Percentiles rank a stretch among this genome's conserved stretches.
phyloP scores from a whole-genome alignment of 2,329 filamentous ascomycete species.

The Torrubiella hemipterigena region DNA sequence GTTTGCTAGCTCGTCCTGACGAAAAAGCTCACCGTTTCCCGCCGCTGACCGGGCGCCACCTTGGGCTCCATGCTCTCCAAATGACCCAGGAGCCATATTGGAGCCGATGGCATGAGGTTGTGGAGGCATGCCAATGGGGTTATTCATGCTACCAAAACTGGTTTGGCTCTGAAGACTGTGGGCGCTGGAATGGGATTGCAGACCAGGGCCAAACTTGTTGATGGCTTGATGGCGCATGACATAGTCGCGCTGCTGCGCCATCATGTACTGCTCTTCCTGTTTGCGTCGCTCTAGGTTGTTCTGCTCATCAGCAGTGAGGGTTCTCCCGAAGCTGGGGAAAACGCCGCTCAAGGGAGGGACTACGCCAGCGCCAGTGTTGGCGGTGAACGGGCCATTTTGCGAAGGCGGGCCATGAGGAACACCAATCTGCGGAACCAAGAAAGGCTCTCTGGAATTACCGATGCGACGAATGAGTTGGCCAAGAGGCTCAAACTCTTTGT shows the following conservation, averaged over 20 bases:
- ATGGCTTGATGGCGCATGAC: slow-evolving; percentile 76
- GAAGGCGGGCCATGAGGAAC: slow-evolving; percentile 74
- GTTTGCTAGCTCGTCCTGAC: slow-evolving; percentile 65
- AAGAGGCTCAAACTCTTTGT: slow-evolving; percentile 85
- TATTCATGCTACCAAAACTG: slow-evolving; percentile 88
- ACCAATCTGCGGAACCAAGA: slow-evolving; percentile 93
- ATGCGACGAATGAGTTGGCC: slow-evolving; percentile 92
- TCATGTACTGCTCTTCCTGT: slow-evolving; percentile 94
- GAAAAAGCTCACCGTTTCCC: slow-evolving; percentile 38
- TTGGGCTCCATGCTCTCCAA: slow-evolving; percentile 53
- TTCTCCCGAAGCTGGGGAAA: slow-evolving; percentile 90
- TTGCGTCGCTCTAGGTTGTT: slow-evolving; percentile 94
- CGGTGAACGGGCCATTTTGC: slow-evolving; percentile 35
- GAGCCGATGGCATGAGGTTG: slow-evolving; percentile 41
- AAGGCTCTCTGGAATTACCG: slow-evolving; percentile 93
- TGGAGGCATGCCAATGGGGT: slow-evolving; percentile 54
- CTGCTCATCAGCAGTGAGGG: slow-evolving; percentile 92
- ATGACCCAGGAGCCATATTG: slow-evolving; percentile 50
- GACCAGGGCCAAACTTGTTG: slow-evolving; percentile 46
- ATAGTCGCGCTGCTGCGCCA: slow-evolving; percentile 91
- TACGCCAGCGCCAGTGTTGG: slow-evolving; percentile 46
- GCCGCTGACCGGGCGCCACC: slow-evolving; percentile 16
- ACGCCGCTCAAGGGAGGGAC: slow-evolving; percentile 85
- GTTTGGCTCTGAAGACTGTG: slow-evolving; percentile 96
- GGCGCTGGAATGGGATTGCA: slow-evolving; percentile 90